Percentiles rank a stretch among this genome's conserved stretches.
phyloP scores from a whole-genome alignment of 805 yeast genomes.

The Candida ipomoeae region DNA sequence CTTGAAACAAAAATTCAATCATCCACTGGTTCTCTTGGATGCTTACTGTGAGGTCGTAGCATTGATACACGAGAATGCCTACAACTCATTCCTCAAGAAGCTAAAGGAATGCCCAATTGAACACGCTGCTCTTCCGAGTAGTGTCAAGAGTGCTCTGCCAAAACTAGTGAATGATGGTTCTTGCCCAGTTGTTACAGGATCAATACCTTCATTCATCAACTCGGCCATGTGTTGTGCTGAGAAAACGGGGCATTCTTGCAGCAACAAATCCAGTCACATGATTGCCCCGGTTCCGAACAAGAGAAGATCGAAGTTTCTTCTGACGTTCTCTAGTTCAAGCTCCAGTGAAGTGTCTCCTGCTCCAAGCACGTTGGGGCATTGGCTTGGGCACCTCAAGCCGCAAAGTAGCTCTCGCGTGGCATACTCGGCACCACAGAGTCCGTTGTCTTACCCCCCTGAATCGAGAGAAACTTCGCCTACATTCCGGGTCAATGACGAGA shows the following conservation, averaged over 20 bases:
- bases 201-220: background rate
- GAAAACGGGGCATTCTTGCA: background rate
- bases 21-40: conserved; percentile 23
- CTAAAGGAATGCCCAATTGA: background rate
- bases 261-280: background rate
- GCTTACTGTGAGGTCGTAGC: conserved; percentile 33
- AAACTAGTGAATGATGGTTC: background rate
- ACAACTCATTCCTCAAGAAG: conserved; percentile 13
- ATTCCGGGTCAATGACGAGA: conserved; percentile 1
- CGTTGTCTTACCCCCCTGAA: conserved; percentile 7
- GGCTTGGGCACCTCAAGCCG: conserved; percentile 9
- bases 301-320: conserved; percentile 10
- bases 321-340: conserved; percentile 6
- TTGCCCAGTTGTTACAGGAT: background rate
- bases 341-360: conserved; percentile 11
- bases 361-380: conserved; percentile 5
- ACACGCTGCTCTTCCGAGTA: background rate
- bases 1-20: conserved; percentile 19
- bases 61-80: conserved; percentile 34
- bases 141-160: background rate
- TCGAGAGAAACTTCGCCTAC: conserved; percentile 8
- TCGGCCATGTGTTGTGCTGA: background rate
- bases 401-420: conserved; percentile 13
- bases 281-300: conserved; percentile 14
- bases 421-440: conserved; percentile 14